Conservation (phyloP, 148 eudicot genomes). For the Hydrangea macrophylla region DNA sequence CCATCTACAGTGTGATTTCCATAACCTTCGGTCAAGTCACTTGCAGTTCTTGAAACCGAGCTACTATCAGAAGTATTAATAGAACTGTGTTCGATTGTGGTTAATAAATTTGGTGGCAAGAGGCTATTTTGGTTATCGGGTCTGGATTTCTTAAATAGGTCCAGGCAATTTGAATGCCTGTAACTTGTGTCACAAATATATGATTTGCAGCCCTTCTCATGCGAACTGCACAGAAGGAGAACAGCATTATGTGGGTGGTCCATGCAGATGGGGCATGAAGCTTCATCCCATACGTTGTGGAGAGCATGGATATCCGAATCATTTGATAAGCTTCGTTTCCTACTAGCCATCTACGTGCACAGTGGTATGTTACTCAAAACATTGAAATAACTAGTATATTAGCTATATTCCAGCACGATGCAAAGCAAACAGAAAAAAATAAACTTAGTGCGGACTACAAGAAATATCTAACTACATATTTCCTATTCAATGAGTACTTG, state of each 20-base stretch:
- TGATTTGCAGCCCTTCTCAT: slow-evolving; percentile 89
- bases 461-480: no score
- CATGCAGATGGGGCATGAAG: slow-evolving; percentile 90
- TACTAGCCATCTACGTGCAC: slow-evolving; percentile 68
- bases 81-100: slow-evolving; percentile 20
- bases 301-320: slow-evolving; percentile 55
- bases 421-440: neutral
- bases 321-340: slow-evolving; percentile 70
- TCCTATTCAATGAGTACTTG: no score
- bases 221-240: slow-evolving; percentile 76
- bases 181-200: slow-evolving; percentile 91
- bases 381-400: slow-evolving; percentile 19
- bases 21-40: slow-evolving; percentile 10
- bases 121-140: slow-evolving; percentile 26
- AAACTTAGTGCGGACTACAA: neutral
- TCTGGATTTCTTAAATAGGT: slow-evolving; percentile 63
- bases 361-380: slow-evolving; percentile 54
- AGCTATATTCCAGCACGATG: neutral
- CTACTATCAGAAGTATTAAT: slow-evolving; percentile 10
- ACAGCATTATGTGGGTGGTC: slow-evolving; percentile 99
- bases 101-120: slow-evolving; percentile 23
- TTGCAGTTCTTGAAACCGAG: slow-evolving; percentile 7
- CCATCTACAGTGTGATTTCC: slow-evolving; percentile 1
- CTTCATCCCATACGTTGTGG: slow-evolving; percentile 86
- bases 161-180: slow-evolving; percentile 95